Evolutionary conservation across 2,329 filamentous ascomycete species (phyloP), one percentile per base, ranked within the genome.

Genomic region (Coleophoma eucalyptorum): DNA sequence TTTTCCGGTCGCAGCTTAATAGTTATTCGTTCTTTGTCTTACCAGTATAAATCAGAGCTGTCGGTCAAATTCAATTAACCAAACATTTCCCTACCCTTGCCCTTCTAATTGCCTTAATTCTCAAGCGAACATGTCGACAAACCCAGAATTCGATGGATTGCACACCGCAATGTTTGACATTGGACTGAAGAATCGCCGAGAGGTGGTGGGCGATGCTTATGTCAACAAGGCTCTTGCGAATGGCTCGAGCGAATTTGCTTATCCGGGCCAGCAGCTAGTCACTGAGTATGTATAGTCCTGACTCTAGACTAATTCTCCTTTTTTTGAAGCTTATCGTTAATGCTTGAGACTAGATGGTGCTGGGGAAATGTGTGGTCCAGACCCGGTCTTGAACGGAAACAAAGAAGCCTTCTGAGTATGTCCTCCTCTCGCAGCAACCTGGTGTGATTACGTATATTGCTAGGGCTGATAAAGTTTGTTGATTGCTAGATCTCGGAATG

Each of bases 351-450:
- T 10, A 35, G 33, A 15, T 35, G 33, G 63, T 79, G 77, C 68
- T 86, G 82, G 82, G 81, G 81, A 15, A 74, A 75, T 51, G 75
- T 78, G 33, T 87, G 83, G 82, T 77, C 78, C 2, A 75, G 82
- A 4, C 80, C 80, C 0, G 83, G 82, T 0, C 73, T 86, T 7
- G 75, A 78, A 33, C 74, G 77, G 51, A 82, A 84, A 62, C 77
- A 81, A 56, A 74, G 83, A 43, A 80, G 75, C 48, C 70, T 86
- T 48, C 67, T 86, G 47, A 85, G 84, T 63, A 43, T 10, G 33
- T 35, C 33, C 15, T n/a, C n/a, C n/a, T n/a, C n/a, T n/a, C n/a
- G n/a, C n/a, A n/a, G n/a, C n/a, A n/a, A n/a, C n/a, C n/a, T n/a
- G n/a, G n/a, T n/a, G n/a, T n/a, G n/a, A n/a, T n/a, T n/a, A n/a